Evolutionary conservation across 164 flowering plant species (phyloP).

Genomic region (Liquidambar formosana): DNA sequence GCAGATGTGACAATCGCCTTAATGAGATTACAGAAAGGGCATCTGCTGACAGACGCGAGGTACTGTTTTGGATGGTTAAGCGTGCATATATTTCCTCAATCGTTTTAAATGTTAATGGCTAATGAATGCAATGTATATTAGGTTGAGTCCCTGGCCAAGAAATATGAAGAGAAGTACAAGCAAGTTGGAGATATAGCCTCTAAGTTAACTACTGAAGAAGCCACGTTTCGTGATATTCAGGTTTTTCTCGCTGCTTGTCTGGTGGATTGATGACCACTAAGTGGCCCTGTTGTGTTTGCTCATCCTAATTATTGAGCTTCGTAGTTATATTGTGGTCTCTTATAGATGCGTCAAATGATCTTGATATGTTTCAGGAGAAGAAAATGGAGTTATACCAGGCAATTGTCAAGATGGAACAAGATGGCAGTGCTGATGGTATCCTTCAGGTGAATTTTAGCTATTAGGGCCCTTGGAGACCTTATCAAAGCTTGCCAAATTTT

Average conservation of each 20-base stretch:
- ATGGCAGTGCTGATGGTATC: constrained; percentile 55
- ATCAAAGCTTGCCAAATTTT: constrained; percentile 2
- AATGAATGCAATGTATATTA: constrained; percentile 22
- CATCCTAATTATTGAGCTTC: not conserved
- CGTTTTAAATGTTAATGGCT: not conserved
- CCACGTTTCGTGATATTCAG: constrained; percentile 91
- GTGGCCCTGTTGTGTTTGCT: not conserved
- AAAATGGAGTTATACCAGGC: constrained; percentile 83
- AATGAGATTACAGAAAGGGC: constrained; percentile 90
- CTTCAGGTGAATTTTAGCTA: constrained; percentile 56
- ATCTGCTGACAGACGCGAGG: constrained; percentile 84
- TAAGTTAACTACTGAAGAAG: constrained; percentile 86
- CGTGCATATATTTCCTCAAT: constrained; percentile 1
- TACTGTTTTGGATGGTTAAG: constrained; percentile 22
- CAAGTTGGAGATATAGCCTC: constrained; percentile 85
- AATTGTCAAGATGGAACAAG: constrained; percentile 84
- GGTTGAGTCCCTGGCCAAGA: constrained; percentile 81
- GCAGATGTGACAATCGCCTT: constrained; percentile 94
- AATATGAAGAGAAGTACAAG: constrained; percentile 93
- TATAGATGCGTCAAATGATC: not conserved
- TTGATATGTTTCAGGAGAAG: constrained; percentile 51
- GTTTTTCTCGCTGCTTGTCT: constrained; percentile 28
- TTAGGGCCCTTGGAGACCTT: not conserved
- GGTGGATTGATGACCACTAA: not conserved
- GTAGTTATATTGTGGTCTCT: not conserved